These are phyloP conservation scores for Venturia aucupariae DNA, from an alignment of 2,329 filamentous ascomycete species.

Conservation along the genomic window DNA sequence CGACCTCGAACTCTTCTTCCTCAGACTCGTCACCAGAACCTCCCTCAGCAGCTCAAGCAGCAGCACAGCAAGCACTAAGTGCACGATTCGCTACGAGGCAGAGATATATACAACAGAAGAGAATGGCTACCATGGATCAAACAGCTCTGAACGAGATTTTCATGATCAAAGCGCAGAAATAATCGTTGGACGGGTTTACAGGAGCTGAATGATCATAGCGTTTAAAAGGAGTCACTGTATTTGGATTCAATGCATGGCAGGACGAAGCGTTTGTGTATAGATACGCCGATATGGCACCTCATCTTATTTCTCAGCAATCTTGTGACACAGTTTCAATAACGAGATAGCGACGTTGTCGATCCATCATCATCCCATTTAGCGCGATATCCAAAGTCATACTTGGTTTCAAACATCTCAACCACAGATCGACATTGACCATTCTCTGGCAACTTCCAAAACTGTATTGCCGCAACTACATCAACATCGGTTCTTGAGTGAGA, in stretches of 20 bases:
- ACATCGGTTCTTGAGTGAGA: too few species aligned
- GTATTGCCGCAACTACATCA: too few species aligned
- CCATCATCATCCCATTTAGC: too few species aligned
- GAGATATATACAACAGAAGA: constrained; percentile 82
- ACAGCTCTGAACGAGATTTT: constrained; percentile 76
- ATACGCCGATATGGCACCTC: neutral
- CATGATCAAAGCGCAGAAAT: constrained; percentile 49
- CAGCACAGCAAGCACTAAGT: constrained; percentile 21
- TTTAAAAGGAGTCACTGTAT: neutral
- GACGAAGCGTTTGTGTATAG: neutral
- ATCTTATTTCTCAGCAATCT: too few species aligned
- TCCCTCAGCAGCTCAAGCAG: neutral
- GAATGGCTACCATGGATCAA: constrained; percentile 69
- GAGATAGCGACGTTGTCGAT: too few species aligned
- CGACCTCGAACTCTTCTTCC: neutral
- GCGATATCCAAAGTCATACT: too few species aligned
- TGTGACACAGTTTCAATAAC: too few species aligned
- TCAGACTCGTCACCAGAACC: constrained; percentile 1
- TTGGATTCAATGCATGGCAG: neutral
- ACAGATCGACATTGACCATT: too few species aligned
- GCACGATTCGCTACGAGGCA: constrained; percentile 67
- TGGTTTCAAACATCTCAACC: too few species aligned
- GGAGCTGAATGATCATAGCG: neutral
- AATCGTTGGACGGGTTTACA: neutral
- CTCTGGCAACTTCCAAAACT: too few species aligned